phyloP scores from a whole-genome alignment of 257 asterid species.

The Petunia secreta region DNA sequence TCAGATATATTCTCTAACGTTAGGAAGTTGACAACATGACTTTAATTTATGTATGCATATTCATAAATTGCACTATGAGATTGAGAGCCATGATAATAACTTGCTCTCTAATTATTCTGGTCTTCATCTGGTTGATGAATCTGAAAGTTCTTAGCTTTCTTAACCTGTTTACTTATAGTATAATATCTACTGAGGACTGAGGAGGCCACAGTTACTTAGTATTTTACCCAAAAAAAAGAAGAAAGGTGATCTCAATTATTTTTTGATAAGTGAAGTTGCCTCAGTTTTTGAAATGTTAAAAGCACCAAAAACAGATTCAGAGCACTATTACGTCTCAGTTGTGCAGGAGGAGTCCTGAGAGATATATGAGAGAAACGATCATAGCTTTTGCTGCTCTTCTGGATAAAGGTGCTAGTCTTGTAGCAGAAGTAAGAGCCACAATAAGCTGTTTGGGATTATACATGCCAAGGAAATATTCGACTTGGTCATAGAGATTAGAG shows the following conservation, averaged over 20 bases:
- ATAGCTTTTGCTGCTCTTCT: neutral
- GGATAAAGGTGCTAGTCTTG: conserved; percentile 6
- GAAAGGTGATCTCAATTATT: too few relatives aligned
- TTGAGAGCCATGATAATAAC: neutral
- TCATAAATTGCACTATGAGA: neutral
- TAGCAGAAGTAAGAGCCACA: neutral
- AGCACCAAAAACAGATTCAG: neutral
- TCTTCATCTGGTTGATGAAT: neutral
- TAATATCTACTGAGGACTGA: neutral
- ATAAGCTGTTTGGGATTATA: neutral
- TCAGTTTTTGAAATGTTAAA: neutral
- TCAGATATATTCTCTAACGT: neutral
- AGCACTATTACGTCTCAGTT: neutral
- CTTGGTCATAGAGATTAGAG: neutral
- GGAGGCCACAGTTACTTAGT: neutral
- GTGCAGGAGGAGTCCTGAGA: neutral
- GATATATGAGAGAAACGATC: conserved; percentile 10
- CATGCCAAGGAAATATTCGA: neutral
- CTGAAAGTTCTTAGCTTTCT: neutral
- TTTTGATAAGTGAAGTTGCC: neutral
- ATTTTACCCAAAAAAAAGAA: too few relatives aligned
- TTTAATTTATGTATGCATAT: neutral
- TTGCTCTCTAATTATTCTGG: neutral
- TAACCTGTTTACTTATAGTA: neutral
- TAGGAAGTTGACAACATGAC: neutral